phyloP scores from a whole-genome alignment of 495 filamentous ascomycete species.

The Penicillium crystallinum region DNA sequence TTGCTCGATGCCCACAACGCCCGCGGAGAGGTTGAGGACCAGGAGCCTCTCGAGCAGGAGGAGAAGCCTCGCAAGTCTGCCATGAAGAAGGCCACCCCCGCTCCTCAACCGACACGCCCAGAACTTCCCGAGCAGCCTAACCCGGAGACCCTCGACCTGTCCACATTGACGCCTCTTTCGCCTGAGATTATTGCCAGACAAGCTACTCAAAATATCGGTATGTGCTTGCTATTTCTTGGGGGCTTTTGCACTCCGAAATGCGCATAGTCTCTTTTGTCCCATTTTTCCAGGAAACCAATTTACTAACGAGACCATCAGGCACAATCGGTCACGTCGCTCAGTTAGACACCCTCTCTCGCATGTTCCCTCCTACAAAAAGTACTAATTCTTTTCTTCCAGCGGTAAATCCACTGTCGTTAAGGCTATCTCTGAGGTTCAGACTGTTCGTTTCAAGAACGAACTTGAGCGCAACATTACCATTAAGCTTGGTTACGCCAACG shows the following conservation, averaged over 20 bases:
- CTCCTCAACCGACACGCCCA: constrained; percentile 47
- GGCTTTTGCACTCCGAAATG: neutral
- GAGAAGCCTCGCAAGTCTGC: constrained; percentile 57
- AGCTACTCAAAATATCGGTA: constrained; percentile 98
- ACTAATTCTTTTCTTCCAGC: constrained; percentile 3
- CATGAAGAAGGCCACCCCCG: constrained; percentile 55
- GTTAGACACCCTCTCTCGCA: neutral
- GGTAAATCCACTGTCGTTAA: constrained; percentile 96
- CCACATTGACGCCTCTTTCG: constrained; percentile 72
- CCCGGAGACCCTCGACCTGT: constrained; percentile 75
- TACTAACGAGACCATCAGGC: constrained; percentile 5
- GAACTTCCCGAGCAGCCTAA: constrained; percentile 86
- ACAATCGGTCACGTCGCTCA: constrained; percentile 97
- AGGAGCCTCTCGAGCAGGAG: constrained; percentile 43
- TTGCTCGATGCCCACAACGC: constrained; percentile 49
- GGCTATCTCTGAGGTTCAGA: constrained; percentile 97
- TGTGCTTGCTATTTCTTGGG: neutral
- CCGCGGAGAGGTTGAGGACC: constrained; percentile 50
- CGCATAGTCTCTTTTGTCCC: neutral
- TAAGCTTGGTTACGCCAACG: constrained; percentile 98
- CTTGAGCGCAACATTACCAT: constrained; percentile 98
- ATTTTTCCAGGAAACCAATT: neutral
- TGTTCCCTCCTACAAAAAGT: neutral
- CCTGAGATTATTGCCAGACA: constrained; percentile 96
- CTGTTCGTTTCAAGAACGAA: constrained; percentile 98